Evolutionary conservation across 2,329 filamentous ascomycete genomes (phyloP).

Genomic region (Fusarium torreyae): DNA sequence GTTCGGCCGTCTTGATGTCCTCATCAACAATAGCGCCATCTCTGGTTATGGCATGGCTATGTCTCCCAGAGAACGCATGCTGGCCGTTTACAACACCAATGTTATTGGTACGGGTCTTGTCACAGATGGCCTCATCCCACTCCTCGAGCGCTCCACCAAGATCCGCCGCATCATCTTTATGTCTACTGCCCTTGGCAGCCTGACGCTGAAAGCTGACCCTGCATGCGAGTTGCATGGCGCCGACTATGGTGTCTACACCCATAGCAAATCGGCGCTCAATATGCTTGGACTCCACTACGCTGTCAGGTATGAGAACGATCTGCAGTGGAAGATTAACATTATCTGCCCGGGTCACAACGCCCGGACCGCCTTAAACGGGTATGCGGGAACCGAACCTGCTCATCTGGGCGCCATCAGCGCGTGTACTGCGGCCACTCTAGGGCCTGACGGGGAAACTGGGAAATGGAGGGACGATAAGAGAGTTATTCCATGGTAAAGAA

Average conservation of each 20-base stretch:
- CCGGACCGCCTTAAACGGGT: slow-evolving; percentile 24
- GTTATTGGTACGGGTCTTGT: slow-evolving; percentile 37
- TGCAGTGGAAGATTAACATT: slow-evolving; percentile 31
- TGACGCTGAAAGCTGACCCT: slow-evolving; percentile 30
- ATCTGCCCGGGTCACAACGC: slow-evolving; percentile 27
- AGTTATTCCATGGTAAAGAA: slow-evolving; percentile 22
- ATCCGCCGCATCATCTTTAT: slow-evolving; percentile 36
- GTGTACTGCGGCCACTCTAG: slow-evolving; percentile 8
- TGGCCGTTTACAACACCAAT: slow-evolving; percentile 36
- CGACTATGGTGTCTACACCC: slow-evolving; percentile 27
- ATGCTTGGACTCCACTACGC: slow-evolving; percentile 40
- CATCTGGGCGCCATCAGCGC: slow-evolving; percentile 26
- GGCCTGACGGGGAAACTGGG: slow-evolving; percentile 19
- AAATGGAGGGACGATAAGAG: slow-evolving; percentile 22
- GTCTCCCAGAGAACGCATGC: slow-evolving; percentile 28
- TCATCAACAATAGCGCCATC: slow-evolving; percentile 40
- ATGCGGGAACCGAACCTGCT: slow-evolving; percentile 13
- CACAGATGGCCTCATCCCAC: slow-evolving; percentile 31
- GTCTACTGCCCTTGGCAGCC: slow-evolving; percentile 31
- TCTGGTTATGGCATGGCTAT: slow-evolving; percentile 12
- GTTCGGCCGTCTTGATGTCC: slow-evolving; percentile 35
- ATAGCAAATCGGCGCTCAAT: slow-evolving; percentile 41
- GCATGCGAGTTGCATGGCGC: neutral
- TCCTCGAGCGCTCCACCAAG: slow-evolving; percentile 23
- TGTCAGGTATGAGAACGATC: slow-evolving; percentile 19